Conservation (phyloP, 2,329 filamentous ascomycete species). For the Pseudopithomyces chartarum region DNA sequence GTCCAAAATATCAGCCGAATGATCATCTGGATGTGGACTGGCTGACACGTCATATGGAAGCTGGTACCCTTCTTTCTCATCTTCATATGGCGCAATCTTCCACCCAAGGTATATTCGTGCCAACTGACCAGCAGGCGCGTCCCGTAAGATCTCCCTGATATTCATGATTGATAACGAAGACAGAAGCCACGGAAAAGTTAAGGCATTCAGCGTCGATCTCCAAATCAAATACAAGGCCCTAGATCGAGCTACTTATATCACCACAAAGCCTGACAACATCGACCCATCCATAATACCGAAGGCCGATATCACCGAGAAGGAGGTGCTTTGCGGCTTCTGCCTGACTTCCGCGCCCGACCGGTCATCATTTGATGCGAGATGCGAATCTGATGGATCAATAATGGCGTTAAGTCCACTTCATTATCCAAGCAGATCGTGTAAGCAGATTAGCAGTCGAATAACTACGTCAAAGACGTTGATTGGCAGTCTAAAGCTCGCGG, state of each 20-base stretch:
- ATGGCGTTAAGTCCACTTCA: neutral
- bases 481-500: neutral
- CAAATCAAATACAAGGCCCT: too few relatives aligned
- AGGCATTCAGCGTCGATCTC: too few relatives aligned
- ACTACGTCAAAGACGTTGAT: neutral
- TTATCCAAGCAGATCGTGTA: neutral
- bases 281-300: neutral
- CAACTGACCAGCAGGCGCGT: slow-evolving; percentile 6
- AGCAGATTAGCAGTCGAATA: neutral
- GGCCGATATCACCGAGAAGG: neutral
- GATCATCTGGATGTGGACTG: neutral
- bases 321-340: neutral
- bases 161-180: neutral
- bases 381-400: neutral
- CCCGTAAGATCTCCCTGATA: slow-evolving; percentile 4
- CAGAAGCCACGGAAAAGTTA: neutral
- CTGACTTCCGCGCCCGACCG: neutral
- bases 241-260: too few relatives aligned
- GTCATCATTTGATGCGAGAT: neutral
- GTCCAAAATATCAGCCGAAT: neutral
- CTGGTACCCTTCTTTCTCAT: slow-evolving; percentile 2
- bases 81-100: slow-evolving; percentile 7
- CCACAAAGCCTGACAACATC: neutral
- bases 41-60: neutral
- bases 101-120: slow-evolving; percentile 6